These are phyloP conservation scores for Barnettozyma hawaiiensis DNA, from an alignment of 1,139 yeast species.

Conservation along the genomic window DNA sequence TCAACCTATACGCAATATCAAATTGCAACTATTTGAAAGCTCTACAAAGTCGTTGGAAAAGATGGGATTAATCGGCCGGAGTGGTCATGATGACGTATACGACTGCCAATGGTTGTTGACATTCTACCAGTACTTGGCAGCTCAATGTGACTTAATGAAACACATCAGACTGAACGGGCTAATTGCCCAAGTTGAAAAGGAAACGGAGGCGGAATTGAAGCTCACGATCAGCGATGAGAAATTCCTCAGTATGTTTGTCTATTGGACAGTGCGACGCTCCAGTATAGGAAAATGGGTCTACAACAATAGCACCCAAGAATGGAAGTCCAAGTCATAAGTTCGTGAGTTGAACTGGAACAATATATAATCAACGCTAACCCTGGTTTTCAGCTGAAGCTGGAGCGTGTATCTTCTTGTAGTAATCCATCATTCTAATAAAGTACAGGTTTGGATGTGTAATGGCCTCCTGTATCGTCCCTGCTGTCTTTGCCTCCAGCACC, in stretches of 20 bases:
- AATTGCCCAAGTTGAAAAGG: neutral
- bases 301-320: neutral
- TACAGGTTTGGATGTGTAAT: constrained; percentile 86
- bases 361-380: neutral
- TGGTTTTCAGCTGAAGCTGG: neutral
- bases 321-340: neutral
- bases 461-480: constrained; percentile 41
- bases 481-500: constrained; percentile 65
- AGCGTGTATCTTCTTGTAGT: constrained; percentile 9
- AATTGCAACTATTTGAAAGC: neutral
- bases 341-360: too few species aligned
- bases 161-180: neutral
- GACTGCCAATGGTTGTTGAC: neutral
- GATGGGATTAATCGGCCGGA: neutral
- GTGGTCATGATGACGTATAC: neutral
- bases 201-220: neutral
- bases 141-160: neutral
- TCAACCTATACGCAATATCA: neutral
- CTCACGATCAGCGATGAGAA: neutral
- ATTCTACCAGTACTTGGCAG: neutral
- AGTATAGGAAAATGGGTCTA: neutral
- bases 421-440: constrained; percentile 57
- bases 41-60: neutral
- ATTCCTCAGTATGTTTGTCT: neutral
- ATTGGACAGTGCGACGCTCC: neutral